Base-by-base conservation (phyloP, 495 filamentous ascomycete species). In the Hapsidospora chrysogenum region DNA sequence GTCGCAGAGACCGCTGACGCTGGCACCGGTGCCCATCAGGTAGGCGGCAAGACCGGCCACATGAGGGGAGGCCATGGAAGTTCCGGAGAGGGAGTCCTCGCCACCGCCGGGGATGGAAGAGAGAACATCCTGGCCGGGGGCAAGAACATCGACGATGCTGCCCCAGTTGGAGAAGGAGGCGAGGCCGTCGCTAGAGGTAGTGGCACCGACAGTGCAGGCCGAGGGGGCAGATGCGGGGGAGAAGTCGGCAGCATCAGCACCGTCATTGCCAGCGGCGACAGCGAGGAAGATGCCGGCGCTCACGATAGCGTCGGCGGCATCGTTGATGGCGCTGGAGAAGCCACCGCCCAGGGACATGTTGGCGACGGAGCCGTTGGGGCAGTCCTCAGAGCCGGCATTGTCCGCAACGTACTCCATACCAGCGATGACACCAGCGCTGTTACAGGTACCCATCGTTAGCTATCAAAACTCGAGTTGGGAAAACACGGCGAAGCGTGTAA, bases 121-220 rank as follows among this genome's bases (percentile, higher is more conserved):
- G 25, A 59, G 51, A 39, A 76, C 67, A 35, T 48, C 41, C n/a
- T 55, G 40, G 16, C 69, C 70, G 20, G 73, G 72, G 19, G 70
- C 73, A 36, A 67, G 72, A 52, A 78, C 50, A 48, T 80, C 74
- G 17, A 80, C 67, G 18, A 66, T 42, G 18, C 54, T 28, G 26
- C 76, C 74, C 42, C 61, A 78, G 62, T 80, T 80, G 44, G 70
- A 74, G 63, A 65, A 78, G 20, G 43, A 60, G 31, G 76, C 61
- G 27, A 61, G 60, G 41, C 51, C 49, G 31, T 73, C 66, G 32
- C 39, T 38, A 17, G 40, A 54, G 42, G 60, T 60, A 21, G 58
- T 57, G 33, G 74, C 66, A 26, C 70, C 75, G 38, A 78, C 66
- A 15, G 75, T 78, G 56, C 74, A 64, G 34, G 61, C 74, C 28